Percentiles rank a stretch among this genome's conserved stretches.
Evolutionary conservation across 208 protist species (phyloP).

Genomic region (Leishmania guyanensis): DNA sequence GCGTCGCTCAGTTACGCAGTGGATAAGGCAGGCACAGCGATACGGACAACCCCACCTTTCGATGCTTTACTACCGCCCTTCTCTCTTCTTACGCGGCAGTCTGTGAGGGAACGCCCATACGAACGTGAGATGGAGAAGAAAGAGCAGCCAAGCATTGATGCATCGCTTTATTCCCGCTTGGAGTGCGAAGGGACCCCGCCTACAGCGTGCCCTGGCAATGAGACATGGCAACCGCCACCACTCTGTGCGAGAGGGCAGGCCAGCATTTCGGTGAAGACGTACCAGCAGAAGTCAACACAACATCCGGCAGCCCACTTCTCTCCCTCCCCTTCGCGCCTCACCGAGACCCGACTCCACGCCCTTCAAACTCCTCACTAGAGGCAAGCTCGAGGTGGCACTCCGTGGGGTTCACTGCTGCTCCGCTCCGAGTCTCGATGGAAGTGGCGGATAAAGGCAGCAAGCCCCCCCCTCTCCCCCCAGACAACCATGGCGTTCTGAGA

Average conservation of each 20-base stretch:
- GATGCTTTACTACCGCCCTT: not conserved
- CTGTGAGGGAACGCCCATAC: not conserved
- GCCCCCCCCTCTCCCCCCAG: too few species aligned
- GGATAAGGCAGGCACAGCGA: not conserved
- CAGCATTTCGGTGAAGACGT: too few species aligned
- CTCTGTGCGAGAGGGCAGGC: too few species aligned
- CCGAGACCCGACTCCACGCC: too few species aligned
- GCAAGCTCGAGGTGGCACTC: too few species aligned
- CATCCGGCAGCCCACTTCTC: not conserved
- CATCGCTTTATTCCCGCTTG: not conserved
- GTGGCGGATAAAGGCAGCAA: too few species aligned
- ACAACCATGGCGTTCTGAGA: too few species aligned
- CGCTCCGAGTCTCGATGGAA: too few species aligned
- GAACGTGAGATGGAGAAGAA: not conserved
- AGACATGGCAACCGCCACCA: too few species aligned
- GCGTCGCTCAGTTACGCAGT: not conserved
- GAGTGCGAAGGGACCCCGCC: not conserved
- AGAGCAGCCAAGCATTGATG: not conserved
- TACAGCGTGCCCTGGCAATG: too few species aligned
- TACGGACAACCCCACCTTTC: not conserved
- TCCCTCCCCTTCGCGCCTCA: not conserved
- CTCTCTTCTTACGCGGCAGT: not conserved
- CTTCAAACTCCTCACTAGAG: too few species aligned
- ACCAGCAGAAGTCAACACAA: too few species aligned
- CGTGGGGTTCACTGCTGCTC: not conserved